Percentiles rank a stretch among this genome's conserved stretches.
Evolutionary conservation across 2,329 filamentous ascomycete genomes (phyloP).

Genomic region (Trichoderma sp.): DNA sequence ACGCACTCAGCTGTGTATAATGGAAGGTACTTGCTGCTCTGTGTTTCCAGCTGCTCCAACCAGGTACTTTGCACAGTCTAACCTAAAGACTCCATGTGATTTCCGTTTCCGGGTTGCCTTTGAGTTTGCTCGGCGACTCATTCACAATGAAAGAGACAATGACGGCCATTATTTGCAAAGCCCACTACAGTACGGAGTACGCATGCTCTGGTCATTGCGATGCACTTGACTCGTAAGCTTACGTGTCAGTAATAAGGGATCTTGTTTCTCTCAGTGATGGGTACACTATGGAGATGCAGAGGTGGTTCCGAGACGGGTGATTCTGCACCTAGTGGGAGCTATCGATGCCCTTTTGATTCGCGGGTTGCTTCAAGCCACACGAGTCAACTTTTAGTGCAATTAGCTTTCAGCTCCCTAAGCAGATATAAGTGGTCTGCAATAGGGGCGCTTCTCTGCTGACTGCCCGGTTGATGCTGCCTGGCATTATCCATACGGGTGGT

Average conservation of each 20-base stretch:
- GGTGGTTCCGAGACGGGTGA: neutral
- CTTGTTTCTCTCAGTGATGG: neutral
- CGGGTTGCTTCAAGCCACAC: neutral
- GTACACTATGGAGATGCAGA: neutral
- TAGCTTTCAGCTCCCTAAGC: neutral
- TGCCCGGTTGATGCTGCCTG: neutral
- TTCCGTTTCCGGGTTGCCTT: neutral
- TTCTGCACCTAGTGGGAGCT: neutral
- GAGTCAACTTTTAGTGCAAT: neutral
- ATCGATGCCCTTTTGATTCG: neutral
- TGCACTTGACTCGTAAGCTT: neutral
- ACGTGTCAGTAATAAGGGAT: neutral
- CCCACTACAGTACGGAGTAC: no score
- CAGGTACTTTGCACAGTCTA: neutral
- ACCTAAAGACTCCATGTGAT: neutral
- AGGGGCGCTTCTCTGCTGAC: neutral
- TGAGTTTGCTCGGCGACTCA: neutral
- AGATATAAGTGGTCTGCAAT: neutral
- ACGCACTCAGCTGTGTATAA: neutral
- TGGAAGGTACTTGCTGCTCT: neutral
- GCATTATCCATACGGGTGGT: neutral
- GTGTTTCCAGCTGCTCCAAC: neutral
- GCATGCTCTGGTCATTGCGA: neutral
- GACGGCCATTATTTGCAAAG: neutral
- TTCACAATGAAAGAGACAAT: neutral